Evolutionary conservation across 768 basidiomycete genomes (phyloP).

Genomic region (Termitomyces sp.): DNA sequence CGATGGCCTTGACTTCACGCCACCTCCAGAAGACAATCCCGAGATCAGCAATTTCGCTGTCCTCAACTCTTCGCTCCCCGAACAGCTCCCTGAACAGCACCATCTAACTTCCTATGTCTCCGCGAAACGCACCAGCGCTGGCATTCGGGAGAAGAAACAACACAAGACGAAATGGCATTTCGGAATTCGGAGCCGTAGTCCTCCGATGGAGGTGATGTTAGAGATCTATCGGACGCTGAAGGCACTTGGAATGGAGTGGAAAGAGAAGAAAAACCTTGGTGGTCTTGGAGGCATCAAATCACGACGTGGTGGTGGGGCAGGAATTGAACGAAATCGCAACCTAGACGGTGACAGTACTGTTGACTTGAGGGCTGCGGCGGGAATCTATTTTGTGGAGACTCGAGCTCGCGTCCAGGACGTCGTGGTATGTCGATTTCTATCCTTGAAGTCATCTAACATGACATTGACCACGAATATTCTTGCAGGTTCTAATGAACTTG

Average conservation of each 20-base stretch:
- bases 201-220: constrained; percentile 99
- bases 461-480: constrained; percentile 3
- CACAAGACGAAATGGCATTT: constrained; percentile 96
- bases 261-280: constrained; percentile 79
- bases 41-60: constrained; percentile 74
- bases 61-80: constrained; percentile 82
- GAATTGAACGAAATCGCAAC: constrained; percentile 60
- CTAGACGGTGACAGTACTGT: constrained; percentile 58
- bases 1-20: constrained; percentile 32
- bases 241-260: constrained; percentile 95
- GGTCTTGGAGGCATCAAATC: constrained; percentile 57
- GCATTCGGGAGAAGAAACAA: constrained; percentile 55
- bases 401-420: constrained; percentile 86
- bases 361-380: constrained; percentile 65
- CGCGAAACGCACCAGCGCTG: constrained; percentile 42
- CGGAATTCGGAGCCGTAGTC: constrained; percentile 89
- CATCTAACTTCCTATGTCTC: constrained; percentile 68
- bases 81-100: constrained; percentile 56
- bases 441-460: background rate
- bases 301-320: constrained; percentile 27
- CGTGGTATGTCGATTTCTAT: constrained; percentile 56
- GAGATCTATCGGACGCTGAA: constrained; percentile 95
- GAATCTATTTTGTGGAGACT: constrained; percentile 93
- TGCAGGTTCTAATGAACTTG: constrained; percentile 91
- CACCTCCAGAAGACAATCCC: constrained; percentile 25